Base-by-base conservation (phyloP, 1,139 yeast species). In the Yamadazyma trypodendri region DNA sequence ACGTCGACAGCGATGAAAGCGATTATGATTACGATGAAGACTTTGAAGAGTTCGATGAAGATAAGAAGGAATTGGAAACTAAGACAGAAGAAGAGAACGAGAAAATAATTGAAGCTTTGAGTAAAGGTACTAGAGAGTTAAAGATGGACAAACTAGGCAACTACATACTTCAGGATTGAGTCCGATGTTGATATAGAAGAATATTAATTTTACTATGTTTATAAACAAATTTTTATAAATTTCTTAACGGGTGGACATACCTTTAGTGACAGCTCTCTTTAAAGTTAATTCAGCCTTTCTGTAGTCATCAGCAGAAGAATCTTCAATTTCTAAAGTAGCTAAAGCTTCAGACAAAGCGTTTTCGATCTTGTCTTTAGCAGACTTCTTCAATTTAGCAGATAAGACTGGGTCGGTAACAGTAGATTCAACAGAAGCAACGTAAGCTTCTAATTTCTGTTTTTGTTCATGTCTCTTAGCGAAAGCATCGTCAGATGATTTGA, bases 401-500 rank as follows among this genome's bases (percentile, higher is more conserved):
- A 90, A 84, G 73, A 89, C 94, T 71, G 97, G 97, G 83, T 90
- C 97, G 58, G 96, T 86, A 72, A 92, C 85, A 58, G 96, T 86
- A 54, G 94, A 78, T 80, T 92, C 98, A 61, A 92, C 92, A 60
- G 96, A 85, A 61, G 97, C 85, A 68, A 92, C 95, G 84, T 92
- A 92, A 60, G 97, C 90, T 81, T 92, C 98, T 71, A 92, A 86
- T 80, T 90, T 90, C 79, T 92, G 97, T 81, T 90, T 92, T 68
- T 95, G 95, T 82, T 92, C 97, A 79, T 90, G 97, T 73, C 88
- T 86, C 90, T 90, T 90, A 75, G 97, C 94, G 85, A 90, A 92
- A 68, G 96, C 97, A 70, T 92, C 97, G 74, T 92, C 98, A 60
- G 96, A 86, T 64, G 92, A 79, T 86, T 92, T 92, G 95, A 89